A percentile compares a stretch with the other conserved stretches of the same genome.
phyloP scores from a whole-genome alignment of 2,329 filamentous ascomycete genomes.

The Xylariaceae sp. region DNA sequence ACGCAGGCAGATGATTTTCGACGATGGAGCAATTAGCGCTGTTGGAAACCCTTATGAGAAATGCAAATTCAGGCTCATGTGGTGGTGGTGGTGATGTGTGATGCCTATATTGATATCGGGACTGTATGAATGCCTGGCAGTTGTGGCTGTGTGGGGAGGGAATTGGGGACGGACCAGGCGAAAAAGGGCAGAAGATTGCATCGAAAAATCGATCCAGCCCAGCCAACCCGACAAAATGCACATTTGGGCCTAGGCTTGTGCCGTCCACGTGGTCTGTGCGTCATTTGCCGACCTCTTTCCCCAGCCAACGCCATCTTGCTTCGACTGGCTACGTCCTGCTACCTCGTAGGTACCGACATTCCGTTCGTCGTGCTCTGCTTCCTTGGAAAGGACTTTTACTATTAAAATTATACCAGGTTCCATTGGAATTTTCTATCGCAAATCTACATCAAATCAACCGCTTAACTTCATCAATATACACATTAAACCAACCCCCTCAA shows the following conservation, averaged over 20 bases:
- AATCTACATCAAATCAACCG: no score
- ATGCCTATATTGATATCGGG: neutral
- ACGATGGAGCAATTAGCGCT: neutral
- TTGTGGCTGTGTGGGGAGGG: neutral
- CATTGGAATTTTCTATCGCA: no score
- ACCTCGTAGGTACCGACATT: no score
- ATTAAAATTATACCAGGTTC: no score
- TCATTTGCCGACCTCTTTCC: no score
- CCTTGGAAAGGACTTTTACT: neutral
- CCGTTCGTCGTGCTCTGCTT: neutral
- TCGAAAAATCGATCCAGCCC: neutral
- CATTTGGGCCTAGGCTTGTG: no score
- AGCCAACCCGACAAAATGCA: neutral
- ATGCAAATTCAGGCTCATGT: neutral
- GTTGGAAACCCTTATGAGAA: neutral
- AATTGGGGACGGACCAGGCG: conserved; percentile 4
- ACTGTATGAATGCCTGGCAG: neutral
- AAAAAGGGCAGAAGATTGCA: neutral
- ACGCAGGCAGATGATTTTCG: conserved; percentile 22
- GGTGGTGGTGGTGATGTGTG: conserved; percentile 7
- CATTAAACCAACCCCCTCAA: no score
- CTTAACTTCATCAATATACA: no score
- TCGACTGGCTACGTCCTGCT: no score
- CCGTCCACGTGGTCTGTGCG: no score
- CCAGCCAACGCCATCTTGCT: no score